Evolutionary conservation across 768 basidiomycete species (phyloP), one percentile per base, ranked within the genome.

Genomic region (Suillus americanus): DNA sequence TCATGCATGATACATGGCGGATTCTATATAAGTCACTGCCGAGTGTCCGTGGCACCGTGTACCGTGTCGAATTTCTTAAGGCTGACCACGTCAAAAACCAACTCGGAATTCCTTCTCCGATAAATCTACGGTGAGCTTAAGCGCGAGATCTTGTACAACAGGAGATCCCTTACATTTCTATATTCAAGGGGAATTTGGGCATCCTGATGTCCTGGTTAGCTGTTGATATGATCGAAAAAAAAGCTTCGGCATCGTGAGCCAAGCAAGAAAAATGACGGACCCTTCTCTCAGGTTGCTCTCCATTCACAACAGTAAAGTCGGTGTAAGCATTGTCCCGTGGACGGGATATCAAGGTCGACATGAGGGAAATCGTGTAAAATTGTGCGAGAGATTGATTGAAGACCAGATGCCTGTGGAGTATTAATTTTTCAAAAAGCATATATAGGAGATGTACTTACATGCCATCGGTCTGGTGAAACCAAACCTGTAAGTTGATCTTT

Each of bases 301-400:
- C 66, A 60, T 72, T 67, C n/a, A 71, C 71, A 50, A 72, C 70
- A 5, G 59, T 68, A n/a, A 74, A 72, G 40, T 72, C 72, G 2
- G 55, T 23, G 25, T 71, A 55, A 35, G 25, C 45, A 33, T 63
- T 10, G 57, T 62, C 70, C 46, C 72, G 72, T 38, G 67, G 46
- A 63, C 75, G 73, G 20, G 77, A 64, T 66, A 78, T 74, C 51
- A 78, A 51, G 6, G 74, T 78, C 25, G 78, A 79, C 48, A 78
- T 60, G 28, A 78, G 57, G 5, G 77, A 78, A 62, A 78, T 78
- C 0, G 77, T 77, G 63, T 78, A 79, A 35, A 79, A 66, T 61
- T 78, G 79, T 43, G 77, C 69, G 20, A 78, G 65, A 30, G 75
- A 64, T 46, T 75, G 69, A n/a, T 72, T 74, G 55, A 78, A 78